Base-by-base conservation (phyloP, 495 filamentous ascomycete species). In the Penicillium malachiteum region DNA sequence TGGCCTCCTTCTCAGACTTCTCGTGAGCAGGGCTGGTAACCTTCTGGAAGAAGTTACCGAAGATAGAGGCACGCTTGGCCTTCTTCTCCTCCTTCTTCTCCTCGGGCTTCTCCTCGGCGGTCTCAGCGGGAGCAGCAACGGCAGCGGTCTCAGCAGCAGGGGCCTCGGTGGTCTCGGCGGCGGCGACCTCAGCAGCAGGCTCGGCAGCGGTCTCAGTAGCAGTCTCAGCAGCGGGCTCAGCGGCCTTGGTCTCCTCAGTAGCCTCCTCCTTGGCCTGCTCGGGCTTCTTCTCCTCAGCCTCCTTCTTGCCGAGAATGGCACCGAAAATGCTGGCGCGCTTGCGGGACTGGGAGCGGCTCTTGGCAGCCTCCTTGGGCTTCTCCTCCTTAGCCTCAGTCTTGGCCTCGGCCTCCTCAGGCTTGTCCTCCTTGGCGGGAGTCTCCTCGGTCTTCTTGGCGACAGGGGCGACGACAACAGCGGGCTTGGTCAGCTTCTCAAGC, bases 271-370 rank as follows among this genome's bases (percentile, higher is more conserved):
- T 76, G 38, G 67, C 63, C 48, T 73, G 66, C 68, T 78, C 81
- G 70, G 83, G 78, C 56, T 79, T 68, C 61, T 80, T 75, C 74
- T 88, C 83, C 54, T 60, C 61, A 31, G 86, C 84, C 51, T 91
- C 86, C 74, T 87, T 88, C 84, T 91, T 92, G 65, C 84, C 82
- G 3, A 89, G 77, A 43, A 92, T 77, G 54, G 69, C 74, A 58
- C 87, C 89, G 71, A 97, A 95, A 76, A 96, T 85, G 65, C 89
- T 92, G 40, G 76, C 66, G 55, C 91, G 87, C 87, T 96, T 96
- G 70, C 88, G 87, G 66, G 89, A 95, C 54, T 89, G 88, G 52
- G 91, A 95, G 61, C 89, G 88, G 69, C 81, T 80, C 69, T 81
- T 83, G 54, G 80, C 71, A 55, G 72, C 52, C 39, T 74, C 71